phyloP scores from a whole-genome alignment of 2,329 filamentous ascomycete species.

The Nannizziopsis barbatae region DNA sequence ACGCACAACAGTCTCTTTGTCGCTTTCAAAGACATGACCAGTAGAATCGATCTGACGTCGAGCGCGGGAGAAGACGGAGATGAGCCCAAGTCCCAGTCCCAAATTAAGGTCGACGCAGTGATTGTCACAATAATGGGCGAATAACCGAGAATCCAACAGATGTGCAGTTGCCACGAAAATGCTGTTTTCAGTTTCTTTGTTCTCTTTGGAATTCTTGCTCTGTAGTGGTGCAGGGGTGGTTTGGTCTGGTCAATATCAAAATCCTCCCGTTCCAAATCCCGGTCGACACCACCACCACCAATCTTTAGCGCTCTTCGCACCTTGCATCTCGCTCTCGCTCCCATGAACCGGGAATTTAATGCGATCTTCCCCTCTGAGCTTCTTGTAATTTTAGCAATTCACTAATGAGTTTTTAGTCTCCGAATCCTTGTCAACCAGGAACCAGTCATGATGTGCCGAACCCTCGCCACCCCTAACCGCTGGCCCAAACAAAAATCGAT shows the following conservation, averaged over 20 bases:
- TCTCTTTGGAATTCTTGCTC: not conserved
- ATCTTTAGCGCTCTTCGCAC: not conserved
- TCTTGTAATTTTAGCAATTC: too few species aligned
- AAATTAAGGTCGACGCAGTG: not conserved
- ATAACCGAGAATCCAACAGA: not conserved
- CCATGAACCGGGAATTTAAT: constrained; percentile 1
- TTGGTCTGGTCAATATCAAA: not conserved
- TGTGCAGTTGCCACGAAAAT: constrained; percentile 2
- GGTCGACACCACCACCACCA: not conserved
- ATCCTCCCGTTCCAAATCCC: not conserved
- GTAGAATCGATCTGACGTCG: too few species aligned
- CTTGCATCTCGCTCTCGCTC: not conserved
- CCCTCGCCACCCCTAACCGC: constrained; percentile 6
- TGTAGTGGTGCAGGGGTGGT: not conserved
- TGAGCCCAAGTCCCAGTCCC: not conserved
- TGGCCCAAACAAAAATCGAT: not conserved
- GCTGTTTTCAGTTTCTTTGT: constrained; percentile 9
- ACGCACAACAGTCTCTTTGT: too few species aligned
- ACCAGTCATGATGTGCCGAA: not conserved
- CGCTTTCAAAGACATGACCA: too few species aligned
- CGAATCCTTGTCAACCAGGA: not conserved
- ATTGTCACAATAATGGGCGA: not conserved
- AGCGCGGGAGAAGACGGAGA: too few species aligned
- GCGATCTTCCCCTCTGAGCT: not conserved
- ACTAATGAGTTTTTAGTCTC: too few species aligned